Evolutionary conservation across 352 stramenopile species (phyloP), one percentile per base, ranked within the genome.

Genomic region (Phytophthora fragariae): DNA sequence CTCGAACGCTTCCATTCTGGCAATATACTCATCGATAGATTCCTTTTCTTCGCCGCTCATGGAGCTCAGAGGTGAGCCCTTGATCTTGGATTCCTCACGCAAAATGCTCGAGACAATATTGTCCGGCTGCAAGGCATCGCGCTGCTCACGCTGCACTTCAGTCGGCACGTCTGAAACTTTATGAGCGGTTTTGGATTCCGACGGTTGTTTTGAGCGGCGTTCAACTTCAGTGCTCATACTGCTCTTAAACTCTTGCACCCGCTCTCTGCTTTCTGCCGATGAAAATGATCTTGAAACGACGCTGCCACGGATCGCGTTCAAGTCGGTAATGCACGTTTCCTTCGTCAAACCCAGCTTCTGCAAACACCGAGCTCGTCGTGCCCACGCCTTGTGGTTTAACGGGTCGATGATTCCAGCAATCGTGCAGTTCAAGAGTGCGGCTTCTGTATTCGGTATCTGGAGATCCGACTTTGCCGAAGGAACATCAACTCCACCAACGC

Each of bases 341-440:
- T 41, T 44, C 0, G 33, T 21, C 15, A 65, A 70, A 1, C 63
- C 63, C 49, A 80, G 17, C 3, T 53, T 50, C 46, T 68, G 15
- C 21, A 80, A 69, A 9, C 72, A 74, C 0, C 68, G 55, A 1
- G 50, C 44, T 19, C 68, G 71, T 58, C 75, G 63, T 59, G 62
- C 1, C 75, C 75, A 82, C 14, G 63, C 72, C 17, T 79, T 82
- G 46, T 54, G 5, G 24, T 82, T 82, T 0, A 79, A 41, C 2
- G 72, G 68, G 10, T 79, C 75, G 1, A 82, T 52, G 5, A 80
- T 72, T 0, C 72, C 75, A 31, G 75, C 67, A 52, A 82, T 64
- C 1, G 67, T 75, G 39, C 63, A 73, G 21, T 77, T 75, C 19
- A 80, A 39, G 15, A 77, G 15, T 21, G 59, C 64, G 56, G 64